Conservation (phyloP, 495 filamentous ascomycete genomes). For the Hamigera avellanea region DNA sequence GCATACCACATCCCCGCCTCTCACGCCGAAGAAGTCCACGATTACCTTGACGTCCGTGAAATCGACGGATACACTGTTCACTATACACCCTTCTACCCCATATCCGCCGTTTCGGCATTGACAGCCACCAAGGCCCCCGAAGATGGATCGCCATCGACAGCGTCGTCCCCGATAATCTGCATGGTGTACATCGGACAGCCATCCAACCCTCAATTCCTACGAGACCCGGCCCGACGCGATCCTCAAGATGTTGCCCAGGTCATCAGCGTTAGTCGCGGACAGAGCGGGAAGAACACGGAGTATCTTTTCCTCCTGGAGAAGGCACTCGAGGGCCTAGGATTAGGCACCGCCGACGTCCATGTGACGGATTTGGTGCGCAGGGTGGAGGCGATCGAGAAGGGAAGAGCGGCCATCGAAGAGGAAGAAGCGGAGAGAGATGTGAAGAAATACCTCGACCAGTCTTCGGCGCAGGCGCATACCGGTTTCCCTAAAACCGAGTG, state of each 20-base stretch:
- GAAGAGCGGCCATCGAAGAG: conserved; percentile 18
- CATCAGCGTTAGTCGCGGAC: conserved; percentile 64
- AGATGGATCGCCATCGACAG: background rate
- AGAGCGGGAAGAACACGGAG: conserved; percentile 84
- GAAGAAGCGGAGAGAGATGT: conserved; percentile 27
- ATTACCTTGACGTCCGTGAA: conserved; percentile 91
- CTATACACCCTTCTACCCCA: conserved; percentile 68
- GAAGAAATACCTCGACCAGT: conserved; percentile 16
- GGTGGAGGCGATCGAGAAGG: conserved; percentile 30
- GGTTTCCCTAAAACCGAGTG: conserved; percentile 3
- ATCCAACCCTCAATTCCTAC: conserved; percentile 81
- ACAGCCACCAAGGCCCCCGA: background rate
- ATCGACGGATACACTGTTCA: conserved; percentile 94
- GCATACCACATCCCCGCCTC: conserved; percentile 76
- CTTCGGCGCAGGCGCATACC: conserved; percentile 14
- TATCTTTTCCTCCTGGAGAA: conserved; percentile 78
- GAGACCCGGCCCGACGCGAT: conserved; percentile 53
- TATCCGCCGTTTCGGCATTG: conserved; percentile 11
- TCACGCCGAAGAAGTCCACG: conserved; percentile 68
- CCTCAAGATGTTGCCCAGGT: conserved; percentile 73
- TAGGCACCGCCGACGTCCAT: conserved; percentile 76
- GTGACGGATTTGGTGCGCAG: conserved; percentile 43
- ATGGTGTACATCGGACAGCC: conserved; percentile 95
- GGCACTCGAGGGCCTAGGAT: conserved; percentile 61
- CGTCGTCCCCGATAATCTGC: conserved; percentile 31